phyloP scores from a whole-genome alignment of 495 filamentous ascomycete species.

The Saxophila tyrrhenica region DNA sequence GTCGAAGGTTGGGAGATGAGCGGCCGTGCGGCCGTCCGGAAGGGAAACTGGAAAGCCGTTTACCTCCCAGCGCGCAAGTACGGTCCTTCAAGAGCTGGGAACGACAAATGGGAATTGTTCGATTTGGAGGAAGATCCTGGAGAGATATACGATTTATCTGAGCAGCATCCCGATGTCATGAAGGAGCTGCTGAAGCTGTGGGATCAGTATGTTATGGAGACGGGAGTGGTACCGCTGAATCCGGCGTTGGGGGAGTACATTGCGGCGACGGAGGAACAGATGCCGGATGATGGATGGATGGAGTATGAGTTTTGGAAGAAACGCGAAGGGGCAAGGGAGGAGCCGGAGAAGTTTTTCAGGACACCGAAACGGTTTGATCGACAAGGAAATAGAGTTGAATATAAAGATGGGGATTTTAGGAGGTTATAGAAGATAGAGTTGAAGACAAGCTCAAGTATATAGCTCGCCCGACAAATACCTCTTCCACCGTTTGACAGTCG shows the following conservation, averaged over 20 bases:
- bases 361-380: neutral
- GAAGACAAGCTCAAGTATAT: too few species aligned
- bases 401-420: neutral
- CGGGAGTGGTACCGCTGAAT: slow-evolving; percentile 4
- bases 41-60: slow-evolving; percentile 20
- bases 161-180: slow-evolving; percentile 12
- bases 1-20: slow-evolving; percentile 34
- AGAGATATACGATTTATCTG: slow-evolving; percentile 17
- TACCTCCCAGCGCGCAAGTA: slow-evolving; percentile 14
- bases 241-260: slow-evolving; percentile 33
- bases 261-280: slow-evolving; percentile 49
- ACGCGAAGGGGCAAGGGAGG: slow-evolving; percentile 41
- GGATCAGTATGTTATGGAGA: slow-evolving; percentile 33
- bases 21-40: slow-evolving; percentile 20
- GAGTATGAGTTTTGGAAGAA: slow-evolving; percentile 54
- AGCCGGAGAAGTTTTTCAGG: neutral
- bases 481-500: too few species aligned
- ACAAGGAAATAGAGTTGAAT: neutral
- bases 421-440: neutral
- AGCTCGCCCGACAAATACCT: too few species aligned
- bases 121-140: slow-evolving; percentile 26
- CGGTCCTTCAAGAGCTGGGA: neutral
- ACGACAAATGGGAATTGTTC: slow-evolving; percentile 36
- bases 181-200: slow-evolving; percentile 33
- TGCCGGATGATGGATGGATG: slow-evolving; percentile 54